Evolutionary conservation across 768 basidiomycete genomes (phyloP).

Genomic region (Butyriboletus loyo): DNA sequence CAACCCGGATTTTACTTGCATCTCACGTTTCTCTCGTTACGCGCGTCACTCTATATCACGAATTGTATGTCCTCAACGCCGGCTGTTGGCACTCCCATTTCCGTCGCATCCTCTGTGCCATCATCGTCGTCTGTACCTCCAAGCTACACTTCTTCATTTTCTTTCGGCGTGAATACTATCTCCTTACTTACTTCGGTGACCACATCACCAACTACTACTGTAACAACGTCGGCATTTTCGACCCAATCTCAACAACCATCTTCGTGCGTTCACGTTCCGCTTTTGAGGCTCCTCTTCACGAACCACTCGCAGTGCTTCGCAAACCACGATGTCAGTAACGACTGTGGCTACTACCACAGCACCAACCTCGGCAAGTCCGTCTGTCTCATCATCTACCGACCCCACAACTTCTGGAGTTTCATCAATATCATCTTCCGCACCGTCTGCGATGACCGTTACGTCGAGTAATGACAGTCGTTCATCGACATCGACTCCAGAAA

Average conservation of each 20-base stretch:
- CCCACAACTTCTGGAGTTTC: constrained; percentile 6
- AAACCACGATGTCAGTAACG: constrained; percentile 12
- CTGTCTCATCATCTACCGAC: constrained; percentile 5
- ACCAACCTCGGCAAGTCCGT: constrained; percentile 14
- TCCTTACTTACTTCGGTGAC: constrained; percentile 25
- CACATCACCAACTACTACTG: constrained; percentile 13
- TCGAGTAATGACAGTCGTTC: constrained; percentile 16
- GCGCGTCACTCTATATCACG: constrained; percentile 6
- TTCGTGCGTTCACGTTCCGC: constrained; percentile 22
- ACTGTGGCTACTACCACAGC: constrained; percentile 5
- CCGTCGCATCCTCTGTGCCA: constrained; percentile 5
- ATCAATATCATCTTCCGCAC: constrained; percentile 9
- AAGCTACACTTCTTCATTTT: constrained; percentile 3
- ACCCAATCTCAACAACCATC: constrained; percentile 11
- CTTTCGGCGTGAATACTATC: constrained; percentile 11
- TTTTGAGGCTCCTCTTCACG: constrained; percentile 6
- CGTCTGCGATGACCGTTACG: constrained; percentile 16
- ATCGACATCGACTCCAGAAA: constrained; percentile 16
- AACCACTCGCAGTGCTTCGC: constrained; percentile 17
- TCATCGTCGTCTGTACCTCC: constrained; percentile 6
- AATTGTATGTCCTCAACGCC: constrained; percentile 23
- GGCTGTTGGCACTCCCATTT: constrained; percentile 9
- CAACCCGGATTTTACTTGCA: constrained; percentile 1
- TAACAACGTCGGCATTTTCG: constrained; percentile 10
- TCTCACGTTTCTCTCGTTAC: constrained; percentile 7